Evolutionary conservation across 78 protist genomes (phyloP).

Genomic region (Isochrysis galbana): DNA sequence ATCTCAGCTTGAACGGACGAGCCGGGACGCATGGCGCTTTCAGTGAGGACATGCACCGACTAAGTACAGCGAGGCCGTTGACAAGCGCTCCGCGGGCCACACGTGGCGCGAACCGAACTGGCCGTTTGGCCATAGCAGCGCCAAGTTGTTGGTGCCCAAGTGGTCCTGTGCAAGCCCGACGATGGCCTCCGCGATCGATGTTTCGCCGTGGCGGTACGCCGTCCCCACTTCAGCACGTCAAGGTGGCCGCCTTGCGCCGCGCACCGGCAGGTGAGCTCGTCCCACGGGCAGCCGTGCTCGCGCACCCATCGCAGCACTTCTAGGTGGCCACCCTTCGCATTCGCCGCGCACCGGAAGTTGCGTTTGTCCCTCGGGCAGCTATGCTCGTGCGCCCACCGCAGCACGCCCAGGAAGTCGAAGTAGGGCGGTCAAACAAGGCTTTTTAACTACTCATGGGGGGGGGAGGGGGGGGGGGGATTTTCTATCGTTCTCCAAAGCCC

Average conservation of each 20-base stretch:
- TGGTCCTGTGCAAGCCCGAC: constrained; percentile 89
- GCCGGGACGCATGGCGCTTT: too few relatives aligned
- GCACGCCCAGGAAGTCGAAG: neutral
- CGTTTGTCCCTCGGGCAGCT: neutral
- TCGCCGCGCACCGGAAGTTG: neutral
- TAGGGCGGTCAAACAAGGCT: too few relatives aligned
- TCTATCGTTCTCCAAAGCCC: too few relatives aligned
- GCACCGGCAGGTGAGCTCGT: neutral
- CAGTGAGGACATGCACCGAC: too few relatives aligned
- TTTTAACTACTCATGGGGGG: too few relatives aligned
- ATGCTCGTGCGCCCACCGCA: neutral
- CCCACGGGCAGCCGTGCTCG: neutral
- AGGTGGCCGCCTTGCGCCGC: neutral
- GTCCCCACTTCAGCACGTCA: neutral
- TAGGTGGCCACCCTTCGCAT: neutral
- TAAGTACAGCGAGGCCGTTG: too few relatives aligned
- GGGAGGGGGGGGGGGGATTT: too few relatives aligned
- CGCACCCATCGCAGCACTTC: neutral
- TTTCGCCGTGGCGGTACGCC: constrained; percentile 98
- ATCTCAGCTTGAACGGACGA: too few relatives aligned
- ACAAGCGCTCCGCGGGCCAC: neutral
- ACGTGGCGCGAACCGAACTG: constrained; percentile 79
- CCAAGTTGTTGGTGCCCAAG: constrained; percentile 93
- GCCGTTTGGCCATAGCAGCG: constrained; percentile 85
- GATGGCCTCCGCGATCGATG: constrained; percentile 75